These are phyloP conservation scores for Lasiosphaeria miniovina DNA, from an alignment of 495 filamentous ascomycete species.

Conservation along the genomic window DNA sequence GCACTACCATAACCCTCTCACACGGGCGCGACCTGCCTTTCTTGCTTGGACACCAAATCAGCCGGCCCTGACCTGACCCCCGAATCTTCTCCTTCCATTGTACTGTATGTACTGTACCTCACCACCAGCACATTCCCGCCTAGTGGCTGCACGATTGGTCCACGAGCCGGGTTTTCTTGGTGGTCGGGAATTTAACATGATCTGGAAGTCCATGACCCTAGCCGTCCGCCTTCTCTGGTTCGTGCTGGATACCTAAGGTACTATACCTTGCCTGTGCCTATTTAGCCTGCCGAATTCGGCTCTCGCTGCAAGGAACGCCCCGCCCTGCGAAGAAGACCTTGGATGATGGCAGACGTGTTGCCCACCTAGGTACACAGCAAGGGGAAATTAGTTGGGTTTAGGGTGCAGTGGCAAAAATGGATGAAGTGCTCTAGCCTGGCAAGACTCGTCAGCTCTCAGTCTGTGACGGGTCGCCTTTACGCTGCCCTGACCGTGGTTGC, in stretches of 20 bases:
- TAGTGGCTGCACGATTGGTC: conserved; percentile 4
- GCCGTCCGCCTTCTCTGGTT: conserved; percentile 3
- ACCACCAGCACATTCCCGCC: not conserved
- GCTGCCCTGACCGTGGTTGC: not conserved
- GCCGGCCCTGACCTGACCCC: not conserved
- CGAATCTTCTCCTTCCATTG: not conserved
- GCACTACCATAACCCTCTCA: too few species aligned
- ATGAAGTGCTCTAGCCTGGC: conserved; percentile 5
- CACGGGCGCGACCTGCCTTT: too few species aligned
- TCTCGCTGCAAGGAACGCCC: conserved; percentile 31
- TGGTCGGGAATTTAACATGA: conserved; percentile 6
- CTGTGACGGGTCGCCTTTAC: not conserved
- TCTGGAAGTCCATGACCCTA: conserved; percentile 5
- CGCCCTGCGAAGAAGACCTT: conserved; percentile 5
- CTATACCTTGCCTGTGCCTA: conserved; percentile 4
- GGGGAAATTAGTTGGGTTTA: conserved; percentile 1
- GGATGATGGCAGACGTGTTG: not conserved
- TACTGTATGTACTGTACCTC: not conserved
- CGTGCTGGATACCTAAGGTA: not conserved
- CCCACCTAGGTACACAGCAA: not conserved
- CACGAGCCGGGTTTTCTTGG: conserved; percentile 17
- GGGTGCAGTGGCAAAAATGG: conserved; percentile 1
- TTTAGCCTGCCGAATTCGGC: conserved; percentile 29
- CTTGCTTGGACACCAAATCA: conserved; percentile 3
- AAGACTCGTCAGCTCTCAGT: conserved; percentile 3